Evolutionary conservation across 2,329 filamentous ascomycete species (phyloP).

Genomic region (Hymenoscyphus occultus): DNA sequence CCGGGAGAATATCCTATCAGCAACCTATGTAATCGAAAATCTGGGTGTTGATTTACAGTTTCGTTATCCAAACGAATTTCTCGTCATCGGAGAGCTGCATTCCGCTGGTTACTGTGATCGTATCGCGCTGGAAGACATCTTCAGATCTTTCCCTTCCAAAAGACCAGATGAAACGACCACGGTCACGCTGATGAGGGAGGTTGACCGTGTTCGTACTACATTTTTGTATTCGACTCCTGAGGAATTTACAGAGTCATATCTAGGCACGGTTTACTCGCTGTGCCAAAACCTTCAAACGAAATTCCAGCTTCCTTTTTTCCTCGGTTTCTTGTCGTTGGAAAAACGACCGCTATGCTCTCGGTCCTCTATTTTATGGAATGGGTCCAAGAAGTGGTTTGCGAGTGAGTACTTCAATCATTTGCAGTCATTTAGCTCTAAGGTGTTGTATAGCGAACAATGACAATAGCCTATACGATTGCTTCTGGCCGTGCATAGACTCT

Average conservation of each 20-base stretch:
- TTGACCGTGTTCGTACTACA: not conserved
- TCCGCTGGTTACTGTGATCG: not conserved
- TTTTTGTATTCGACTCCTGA: not conserved
- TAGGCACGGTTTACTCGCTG: not conserved
- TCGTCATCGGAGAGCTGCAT: not conserved
- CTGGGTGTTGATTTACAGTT: not conserved
- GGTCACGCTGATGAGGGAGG: not conserved
- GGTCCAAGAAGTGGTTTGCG: not conserved
- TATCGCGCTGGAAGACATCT: not conserved
- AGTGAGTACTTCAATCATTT: no score
- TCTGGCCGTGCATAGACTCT: not conserved
- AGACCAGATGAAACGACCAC: not conserved
- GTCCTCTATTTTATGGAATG: no score
- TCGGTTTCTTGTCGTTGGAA: not conserved
- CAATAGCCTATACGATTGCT: not conserved
- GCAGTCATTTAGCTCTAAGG: no score
- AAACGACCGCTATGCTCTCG: not conserved
- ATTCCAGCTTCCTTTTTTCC: not conserved
- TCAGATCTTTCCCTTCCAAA: not conserved
- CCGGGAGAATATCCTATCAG: not conserved
- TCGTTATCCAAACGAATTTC: not conserved
- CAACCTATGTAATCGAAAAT: not conserved
- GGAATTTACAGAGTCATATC: not conserved
- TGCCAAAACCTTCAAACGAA: not conserved
- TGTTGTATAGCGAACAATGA: not conserved